These are phyloP conservation scores for Tylopilus sp. DNA, from an alignment of 768 basidiomycete species.

Conservation along the genomic window DNA sequence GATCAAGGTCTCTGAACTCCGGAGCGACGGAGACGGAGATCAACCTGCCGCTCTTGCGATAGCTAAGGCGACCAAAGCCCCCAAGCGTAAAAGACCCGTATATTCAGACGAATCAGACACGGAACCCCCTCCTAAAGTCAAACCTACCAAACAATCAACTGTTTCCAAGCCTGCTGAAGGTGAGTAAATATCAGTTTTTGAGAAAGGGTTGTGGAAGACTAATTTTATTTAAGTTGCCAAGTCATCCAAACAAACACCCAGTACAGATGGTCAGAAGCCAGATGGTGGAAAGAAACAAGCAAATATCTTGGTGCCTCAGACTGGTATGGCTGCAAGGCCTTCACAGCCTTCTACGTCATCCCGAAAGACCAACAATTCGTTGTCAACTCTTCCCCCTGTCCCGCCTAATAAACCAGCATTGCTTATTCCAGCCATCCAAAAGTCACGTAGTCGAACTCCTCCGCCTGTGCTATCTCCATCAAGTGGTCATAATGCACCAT, in stretches of 20 bases:
- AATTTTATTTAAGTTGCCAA: constrained; percentile 14
- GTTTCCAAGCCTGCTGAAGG: constrained; percentile 4
- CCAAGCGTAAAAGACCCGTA: constrained; percentile 27
- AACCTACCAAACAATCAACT: constrained; percentile 5
- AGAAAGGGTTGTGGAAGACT: neutral
- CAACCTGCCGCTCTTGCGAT: constrained; percentile 21
- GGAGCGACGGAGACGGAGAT: constrained; percentile 31
- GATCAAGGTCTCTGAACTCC: constrained; percentile 32
- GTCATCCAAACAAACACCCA: constrained; percentile 6
- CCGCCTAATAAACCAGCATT: neutral
- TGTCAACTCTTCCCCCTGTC: constrained; percentile 7
- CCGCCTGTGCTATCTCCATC: neutral
- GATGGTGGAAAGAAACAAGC: constrained; percentile 5
- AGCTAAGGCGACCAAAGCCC: constrained; percentile 8
- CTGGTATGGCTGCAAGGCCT: neutral
- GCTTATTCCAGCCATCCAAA: neutral
- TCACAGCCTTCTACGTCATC: constrained; percentile 4
- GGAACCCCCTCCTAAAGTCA: constrained; percentile 15
- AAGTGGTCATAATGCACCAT: neutral
- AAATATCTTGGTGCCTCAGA: neutral
- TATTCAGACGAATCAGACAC: constrained; percentile 25
- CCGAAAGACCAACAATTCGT: constrained; percentile 19
- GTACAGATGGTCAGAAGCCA: neutral
- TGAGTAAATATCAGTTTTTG: constrained; percentile 5
- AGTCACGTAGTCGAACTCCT: neutral